These are phyloP conservation scores for Aspergillus fumigatiaffinis DNA, from an alignment of 2,329 filamentous ascomycete species.

Conservation along the genomic window DNA sequence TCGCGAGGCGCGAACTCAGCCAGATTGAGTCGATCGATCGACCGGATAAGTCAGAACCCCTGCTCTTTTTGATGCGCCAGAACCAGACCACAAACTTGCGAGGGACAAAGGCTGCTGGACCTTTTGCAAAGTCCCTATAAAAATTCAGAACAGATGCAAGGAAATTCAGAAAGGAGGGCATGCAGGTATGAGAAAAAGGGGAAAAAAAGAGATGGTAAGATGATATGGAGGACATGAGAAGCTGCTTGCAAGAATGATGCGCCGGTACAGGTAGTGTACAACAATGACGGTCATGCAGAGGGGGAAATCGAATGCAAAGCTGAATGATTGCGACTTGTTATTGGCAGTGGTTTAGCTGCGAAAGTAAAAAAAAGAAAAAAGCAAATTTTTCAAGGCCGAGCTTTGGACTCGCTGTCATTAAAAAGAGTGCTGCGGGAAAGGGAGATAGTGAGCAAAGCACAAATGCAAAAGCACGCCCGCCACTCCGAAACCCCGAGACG, in stretches of 20 bases:
- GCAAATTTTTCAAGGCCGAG: constrained; percentile 15
- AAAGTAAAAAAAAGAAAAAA: constrained; percentile 15
- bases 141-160: constrained; percentile 4
- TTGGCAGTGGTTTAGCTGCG: constrained; percentile 19
- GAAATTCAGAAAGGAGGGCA: constrained; percentile 17
- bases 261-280: constrained; percentile 31
- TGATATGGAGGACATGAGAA: constrained; percentile 11
- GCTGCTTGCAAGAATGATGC: constrained; percentile 15
- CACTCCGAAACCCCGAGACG: constrained; percentile 22
- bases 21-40: constrained; percentile 29
- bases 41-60: constrained; percentile 28
- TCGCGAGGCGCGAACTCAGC: constrained; percentile 25
- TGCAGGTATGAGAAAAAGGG: constrained; percentile 18
- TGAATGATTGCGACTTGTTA: constrained; percentile 15
- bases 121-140: constrained; percentile 2
- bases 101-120: constrained; percentile 12
- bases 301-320: constrained; percentile 19
- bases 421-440: constrained; percentile 20
- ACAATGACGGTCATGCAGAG: constrained; percentile 29
- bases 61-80: constrained; percentile 34
- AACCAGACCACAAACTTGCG: constrained; percentile 21
- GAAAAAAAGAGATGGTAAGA: constrained; percentile 12
- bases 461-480: constrained; percentile 23
- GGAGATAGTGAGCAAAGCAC: constrained; percentile 11
- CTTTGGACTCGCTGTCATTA: constrained; percentile 24